These are phyloP conservation scores for Cladosporium velox DNA, from an alignment of 2,329 filamentous ascomycete genomes.

Conservation along the genomic window DNA sequence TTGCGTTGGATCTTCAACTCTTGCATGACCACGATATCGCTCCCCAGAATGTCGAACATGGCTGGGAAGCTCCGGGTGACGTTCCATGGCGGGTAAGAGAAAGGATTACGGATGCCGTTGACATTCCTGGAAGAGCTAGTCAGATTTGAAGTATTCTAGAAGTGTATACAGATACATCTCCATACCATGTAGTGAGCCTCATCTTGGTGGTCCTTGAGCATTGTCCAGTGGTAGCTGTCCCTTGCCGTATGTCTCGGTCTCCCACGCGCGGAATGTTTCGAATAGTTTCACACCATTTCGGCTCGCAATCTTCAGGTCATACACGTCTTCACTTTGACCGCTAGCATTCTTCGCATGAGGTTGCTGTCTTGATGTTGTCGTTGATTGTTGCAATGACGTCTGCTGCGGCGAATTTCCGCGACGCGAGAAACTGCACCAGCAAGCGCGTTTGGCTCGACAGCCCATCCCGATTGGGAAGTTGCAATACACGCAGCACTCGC, in stretches of 20 bases:
- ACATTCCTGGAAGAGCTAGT: conserved; percentile 48
- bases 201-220: conserved; percentile 26
- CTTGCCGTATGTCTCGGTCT: conserved; percentile 5
- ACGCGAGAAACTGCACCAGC: background rate
- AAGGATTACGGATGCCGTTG: conserved; percentile 58
- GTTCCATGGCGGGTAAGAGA: conserved; percentile 56
- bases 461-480: conserved; percentile 7
- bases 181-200: conserved; percentile 43
- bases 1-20: conserved; percentile 96
- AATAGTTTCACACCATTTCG: conserved; percentile 1
- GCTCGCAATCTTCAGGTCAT: background rate
- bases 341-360: background rate
- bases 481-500: background rate
- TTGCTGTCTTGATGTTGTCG: background rate
- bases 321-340: background rate
- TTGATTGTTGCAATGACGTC: conserved; percentile 10
- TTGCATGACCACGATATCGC: conserved; percentile 93
- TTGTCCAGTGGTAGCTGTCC: background rate
- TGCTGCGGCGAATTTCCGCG: conserved; percentile 12
- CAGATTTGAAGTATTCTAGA: background rate
- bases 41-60: conserved; percentile 92
- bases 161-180: background rate
- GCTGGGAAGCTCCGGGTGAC: conserved; percentile 52
- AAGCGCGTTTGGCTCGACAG: conserved; percentile 6
- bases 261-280: conserved; percentile 5